A percentile compares a stretch with the other conserved stretches of the same genome.
Evolutionary conservation across 768 basidiomycete species (phyloP).

Genomic region (Lanmaoa pseudosensibilis): DNA sequence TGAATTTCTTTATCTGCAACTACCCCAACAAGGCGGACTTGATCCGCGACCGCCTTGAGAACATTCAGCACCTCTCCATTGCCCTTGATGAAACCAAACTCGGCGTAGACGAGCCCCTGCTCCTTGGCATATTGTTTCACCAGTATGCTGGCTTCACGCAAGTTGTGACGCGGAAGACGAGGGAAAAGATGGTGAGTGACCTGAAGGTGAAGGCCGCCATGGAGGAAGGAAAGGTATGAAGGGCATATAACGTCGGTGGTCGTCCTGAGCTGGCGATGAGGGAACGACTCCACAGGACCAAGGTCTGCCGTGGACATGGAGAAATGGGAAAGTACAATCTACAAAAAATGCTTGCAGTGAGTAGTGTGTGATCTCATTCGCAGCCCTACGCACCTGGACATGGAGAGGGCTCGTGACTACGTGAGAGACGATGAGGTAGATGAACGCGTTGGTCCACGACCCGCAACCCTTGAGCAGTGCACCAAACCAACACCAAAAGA

Average conservation of each 20-base stretch:
- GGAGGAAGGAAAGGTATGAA: slow-evolving; percentile 79
- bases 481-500: slow-evolving; percentile 90
- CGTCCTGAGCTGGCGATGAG: slow-evolving; percentile 93
- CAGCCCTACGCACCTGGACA: slow-evolving; percentile 67
- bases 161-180: slow-evolving; percentile 89
- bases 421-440: slow-evolving; percentile 83
- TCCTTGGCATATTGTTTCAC: slow-evolving; percentile 89
- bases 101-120: slow-evolving; percentile 82
- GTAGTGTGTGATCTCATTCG: background rate
- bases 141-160: slow-evolving; percentile 74
- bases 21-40: slow-evolving; percentile 75
- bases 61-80: slow-evolving; percentile 85
- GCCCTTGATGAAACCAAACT: slow-evolving; percentile 87
- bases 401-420: slow-evolving; percentile 88
- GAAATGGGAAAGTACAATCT: slow-evolving; percentile 98
- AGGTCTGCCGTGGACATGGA: slow-evolving; percentile 92
- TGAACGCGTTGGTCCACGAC: slow-evolving; percentile 64
- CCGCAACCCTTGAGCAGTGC: slow-evolving; percentile 69
- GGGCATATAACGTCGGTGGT: slow-evolving; percentile 94
- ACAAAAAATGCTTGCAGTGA: slow-evolving; percentile 9
- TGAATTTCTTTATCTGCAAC: slow-evolving; percentile 78
- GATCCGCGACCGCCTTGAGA: slow-evolving; percentile 81
- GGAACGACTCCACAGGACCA: slow-evolving; percentile 88
- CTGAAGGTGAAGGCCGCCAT: slow-evolving; percentile 97
- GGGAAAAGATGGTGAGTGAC: slow-evolving; percentile 98